Evolutionary conservation across 1,139 yeast species (phyloP).

Genomic region (Zygosaccharomyces pseudobailii): DNA sequence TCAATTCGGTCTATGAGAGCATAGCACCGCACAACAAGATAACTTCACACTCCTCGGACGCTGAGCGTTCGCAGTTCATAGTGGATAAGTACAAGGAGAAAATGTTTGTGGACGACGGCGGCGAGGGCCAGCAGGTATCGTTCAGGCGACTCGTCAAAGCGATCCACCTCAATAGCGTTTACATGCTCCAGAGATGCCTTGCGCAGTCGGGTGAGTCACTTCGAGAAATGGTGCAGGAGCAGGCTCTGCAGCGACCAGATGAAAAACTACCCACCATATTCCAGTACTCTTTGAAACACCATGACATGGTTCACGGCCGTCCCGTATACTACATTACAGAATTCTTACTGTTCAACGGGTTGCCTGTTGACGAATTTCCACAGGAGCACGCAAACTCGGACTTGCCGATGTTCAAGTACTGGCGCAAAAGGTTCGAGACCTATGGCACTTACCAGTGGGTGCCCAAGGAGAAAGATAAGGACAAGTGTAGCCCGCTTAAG

Average conservation of each 20-base stretch:
- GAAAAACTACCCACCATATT: conserved; percentile 43
- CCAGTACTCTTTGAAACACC: conserved; percentile 57
- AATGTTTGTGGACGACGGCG: conserved; percentile 34
- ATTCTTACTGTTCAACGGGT: conserved; percentile 62
- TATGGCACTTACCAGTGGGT: conserved; percentile 14
- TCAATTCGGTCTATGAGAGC: conserved; percentile 55
- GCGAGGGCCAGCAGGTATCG: conserved; percentile 22
- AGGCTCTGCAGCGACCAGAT: conserved; percentile 20
- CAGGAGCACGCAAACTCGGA: conserved; percentile 11
- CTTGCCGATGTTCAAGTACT: conserved; percentile 37
- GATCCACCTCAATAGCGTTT: conserved; percentile 47
- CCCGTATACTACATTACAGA: conserved; percentile 69
- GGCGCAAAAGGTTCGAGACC: conserved; percentile 43
- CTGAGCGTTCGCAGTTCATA: conserved; percentile 43
- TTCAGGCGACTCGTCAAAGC: conserved; percentile 39
- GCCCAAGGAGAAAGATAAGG: neutral
- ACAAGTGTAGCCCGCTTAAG: neutral
- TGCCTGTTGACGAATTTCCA: conserved; percentile 26
- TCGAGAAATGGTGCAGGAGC: conserved; percentile 13
- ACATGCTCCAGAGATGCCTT: conserved; percentile 44
- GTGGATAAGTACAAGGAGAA: conserved; percentile 47
- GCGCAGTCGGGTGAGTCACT: conserved; percentile 47
- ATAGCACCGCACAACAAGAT: conserved; percentile 41
- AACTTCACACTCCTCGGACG: conserved; percentile 27
- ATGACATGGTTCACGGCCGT: conserved; percentile 29